phyloP scores from a whole-genome alignment of 257 asterid species.

The Solanum etuberosum region DNA sequence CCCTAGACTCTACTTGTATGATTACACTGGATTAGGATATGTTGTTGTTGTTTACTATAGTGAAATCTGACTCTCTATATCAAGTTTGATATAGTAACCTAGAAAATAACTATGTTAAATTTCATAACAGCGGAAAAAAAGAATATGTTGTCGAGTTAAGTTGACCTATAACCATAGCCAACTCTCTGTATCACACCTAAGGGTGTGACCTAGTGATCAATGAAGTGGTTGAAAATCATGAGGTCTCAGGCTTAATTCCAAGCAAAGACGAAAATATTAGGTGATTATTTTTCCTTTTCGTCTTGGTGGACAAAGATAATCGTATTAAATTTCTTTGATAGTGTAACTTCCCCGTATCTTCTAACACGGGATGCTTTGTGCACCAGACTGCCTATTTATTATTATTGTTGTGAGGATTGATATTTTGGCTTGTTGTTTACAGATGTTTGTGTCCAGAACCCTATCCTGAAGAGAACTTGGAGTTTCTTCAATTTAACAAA shows the following conservation, averaged over 20 bases:
- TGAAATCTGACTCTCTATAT: too few relatives aligned
- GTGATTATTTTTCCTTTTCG: not conserved
- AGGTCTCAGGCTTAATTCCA: not conserved
- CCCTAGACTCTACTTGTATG: too few relatives aligned
- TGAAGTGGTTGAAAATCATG: not conserved
- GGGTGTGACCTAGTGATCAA: not conserved
- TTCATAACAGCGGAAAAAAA: too few relatives aligned
- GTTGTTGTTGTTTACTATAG: too few relatives aligned
- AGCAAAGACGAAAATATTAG: not conserved
- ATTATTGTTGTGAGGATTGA: not conserved
- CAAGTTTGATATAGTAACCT: too few relatives aligned
- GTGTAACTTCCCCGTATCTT: too few relatives aligned
- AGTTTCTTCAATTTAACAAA: slow-evolving; percentile 22
- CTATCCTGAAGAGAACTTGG: slow-evolving; percentile 28
- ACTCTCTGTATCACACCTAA: not conserved
- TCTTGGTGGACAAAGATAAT: not conserved
- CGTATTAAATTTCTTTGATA: not conserved
- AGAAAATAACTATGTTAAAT: too few relatives aligned
- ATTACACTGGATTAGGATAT: too few relatives aligned
- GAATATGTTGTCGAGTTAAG: too few relatives aligned
- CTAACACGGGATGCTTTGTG: not conserved
- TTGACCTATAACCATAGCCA: not conserved
- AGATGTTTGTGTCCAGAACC: slow-evolving; percentile 36
- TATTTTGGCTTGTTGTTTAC: not conserved
- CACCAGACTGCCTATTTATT: not conserved